Evolutionary conservation across 345 rosid genomes (phyloP).

Genomic region (Physaria fendleri): DNA sequence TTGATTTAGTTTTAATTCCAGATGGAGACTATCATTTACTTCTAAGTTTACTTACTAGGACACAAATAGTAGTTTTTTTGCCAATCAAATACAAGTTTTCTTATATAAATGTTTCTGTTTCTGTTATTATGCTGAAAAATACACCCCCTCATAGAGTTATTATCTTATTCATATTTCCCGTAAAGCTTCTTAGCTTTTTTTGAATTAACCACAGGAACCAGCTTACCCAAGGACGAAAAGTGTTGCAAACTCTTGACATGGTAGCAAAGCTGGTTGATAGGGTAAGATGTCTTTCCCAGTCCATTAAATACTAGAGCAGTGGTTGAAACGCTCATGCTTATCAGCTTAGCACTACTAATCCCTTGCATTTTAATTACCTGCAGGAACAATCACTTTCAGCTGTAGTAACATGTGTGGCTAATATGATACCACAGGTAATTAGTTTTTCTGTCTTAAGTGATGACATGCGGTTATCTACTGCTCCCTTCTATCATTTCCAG

Average conservation of each 20-base stretch:
- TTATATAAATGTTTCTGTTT: background rate
- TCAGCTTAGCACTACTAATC: background rate
- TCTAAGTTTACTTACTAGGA: background rate
- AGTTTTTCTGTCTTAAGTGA: background rate
- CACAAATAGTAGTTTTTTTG: background rate
- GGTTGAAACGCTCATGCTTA: background rate
- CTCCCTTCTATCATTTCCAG: conserved; percentile 2
- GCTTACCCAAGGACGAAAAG: conserved; percentile 87
- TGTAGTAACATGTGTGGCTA: conserved; percentile 79
- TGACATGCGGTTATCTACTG: conserved; percentile 2
- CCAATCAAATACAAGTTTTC: background rate
- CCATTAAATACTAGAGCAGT: background rate
- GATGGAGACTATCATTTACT: background rate
- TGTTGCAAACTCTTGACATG: conserved; percentile 68
- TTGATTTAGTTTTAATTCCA: background rate
- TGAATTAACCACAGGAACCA: conserved; percentile 49
- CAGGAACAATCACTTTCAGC: conserved; percentile 94
- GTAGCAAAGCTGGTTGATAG: conserved; percentile 68
- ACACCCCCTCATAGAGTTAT: background rate
- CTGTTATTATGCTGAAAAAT: background rate
- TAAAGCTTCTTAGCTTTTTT: conserved; percentile 5
- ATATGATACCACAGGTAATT: conserved; percentile 82
- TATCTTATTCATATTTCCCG: background rate
- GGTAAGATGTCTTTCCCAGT: conserved; percentile 37
- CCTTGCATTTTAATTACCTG: conserved; percentile 4